These are phyloP conservation scores for Salvia splendens DNA, from an alignment of 257 asterid species.

Conservation along the genomic window DNA sequence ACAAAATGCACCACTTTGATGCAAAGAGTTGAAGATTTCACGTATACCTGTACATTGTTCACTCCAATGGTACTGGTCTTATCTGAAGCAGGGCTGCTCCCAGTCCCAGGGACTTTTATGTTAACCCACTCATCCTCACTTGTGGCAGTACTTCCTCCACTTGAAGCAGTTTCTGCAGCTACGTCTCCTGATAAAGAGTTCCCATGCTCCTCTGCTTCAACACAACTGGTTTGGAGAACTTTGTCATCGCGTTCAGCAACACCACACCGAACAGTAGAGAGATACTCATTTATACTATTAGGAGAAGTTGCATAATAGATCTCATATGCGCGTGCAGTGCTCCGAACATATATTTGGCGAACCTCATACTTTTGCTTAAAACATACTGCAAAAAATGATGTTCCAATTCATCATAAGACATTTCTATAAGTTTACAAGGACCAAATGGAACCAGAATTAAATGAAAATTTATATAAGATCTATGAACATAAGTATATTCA, in stretches of 20 bases:
- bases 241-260: conserved; percentile 68
- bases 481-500: not conserved
- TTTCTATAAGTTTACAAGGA: not conserved
- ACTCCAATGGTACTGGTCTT: conserved; percentile 27
- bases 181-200: conserved; percentile 35
- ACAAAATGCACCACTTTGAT: not conserved
- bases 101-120: conserved; percentile 52
- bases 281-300: conserved; percentile 58
- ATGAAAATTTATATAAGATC: conserved; percentile 9
- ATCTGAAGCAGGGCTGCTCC: conserved; percentile 39
- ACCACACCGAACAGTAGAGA: conserved; percentile 83
- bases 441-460: not conserved
- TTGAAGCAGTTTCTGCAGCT: conserved; percentile 42
- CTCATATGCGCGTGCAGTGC: conserved; percentile 92
- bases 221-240: conserved; percentile 49
- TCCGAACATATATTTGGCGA: conserved; percentile 78
- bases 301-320: conserved; percentile 58
- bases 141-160: conserved; percentile 42
- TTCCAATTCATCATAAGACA: conserved; percentile 22
- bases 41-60: conserved; percentile 41
- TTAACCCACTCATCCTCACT: conserved; percentile 92
- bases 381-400: conserved; percentile 53
- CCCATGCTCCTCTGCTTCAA: conserved; percentile 37
- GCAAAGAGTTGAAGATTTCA: conserved; percentile 7
- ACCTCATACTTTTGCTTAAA: conserved; percentile 61